Evolutionary conservation across 1,139 yeast species (phyloP).

Genomic region (Sugiyamaella neomexicana): DNA sequence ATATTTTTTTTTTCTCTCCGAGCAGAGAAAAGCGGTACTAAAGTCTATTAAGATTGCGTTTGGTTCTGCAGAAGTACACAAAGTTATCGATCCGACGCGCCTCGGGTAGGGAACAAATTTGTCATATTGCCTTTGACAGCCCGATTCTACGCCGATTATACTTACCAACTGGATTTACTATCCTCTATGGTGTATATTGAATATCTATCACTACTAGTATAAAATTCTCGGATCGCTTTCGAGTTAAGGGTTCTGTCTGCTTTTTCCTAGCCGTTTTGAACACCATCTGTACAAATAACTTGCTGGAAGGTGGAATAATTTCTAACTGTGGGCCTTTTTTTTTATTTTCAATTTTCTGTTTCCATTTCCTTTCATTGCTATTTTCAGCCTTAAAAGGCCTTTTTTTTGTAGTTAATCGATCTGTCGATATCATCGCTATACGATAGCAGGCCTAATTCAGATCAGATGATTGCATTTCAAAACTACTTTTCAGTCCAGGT

Average conservation of each 20-base stretch:
- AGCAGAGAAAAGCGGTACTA: too few relatives aligned
- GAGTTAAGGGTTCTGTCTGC: conserved; percentile 8
- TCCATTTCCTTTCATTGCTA: not conserved
- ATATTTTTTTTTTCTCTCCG: too few relatives aligned
- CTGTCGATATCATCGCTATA: not conserved
- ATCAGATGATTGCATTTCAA: conserved; percentile 37
- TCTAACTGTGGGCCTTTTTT: not conserved
- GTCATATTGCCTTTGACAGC: too few relatives aligned
- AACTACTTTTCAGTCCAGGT: conserved; percentile 70
- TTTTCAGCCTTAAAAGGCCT: not conserved
- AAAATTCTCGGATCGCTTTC: not conserved
- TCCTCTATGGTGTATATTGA: too few relatives aligned
- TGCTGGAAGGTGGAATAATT: not conserved
- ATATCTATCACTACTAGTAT: too few relatives aligned
- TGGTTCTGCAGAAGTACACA: not conserved
- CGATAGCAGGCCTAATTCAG: not conserved
- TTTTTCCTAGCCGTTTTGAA: not conserved
- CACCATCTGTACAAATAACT: not conserved
- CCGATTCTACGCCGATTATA: too few relatives aligned
- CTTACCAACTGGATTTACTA: too few relatives aligned
- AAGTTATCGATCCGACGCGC: not conserved
- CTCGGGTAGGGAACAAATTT: not conserved
- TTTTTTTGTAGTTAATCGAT: not conserved
- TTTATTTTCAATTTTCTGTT: not conserved
- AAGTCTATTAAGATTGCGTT: not conserved